These are phyloP conservation scores for Rhodotorula sp. DNA, from an alignment of 1,284 basidiomycete genomes.

Conservation along the genomic window DNA sequence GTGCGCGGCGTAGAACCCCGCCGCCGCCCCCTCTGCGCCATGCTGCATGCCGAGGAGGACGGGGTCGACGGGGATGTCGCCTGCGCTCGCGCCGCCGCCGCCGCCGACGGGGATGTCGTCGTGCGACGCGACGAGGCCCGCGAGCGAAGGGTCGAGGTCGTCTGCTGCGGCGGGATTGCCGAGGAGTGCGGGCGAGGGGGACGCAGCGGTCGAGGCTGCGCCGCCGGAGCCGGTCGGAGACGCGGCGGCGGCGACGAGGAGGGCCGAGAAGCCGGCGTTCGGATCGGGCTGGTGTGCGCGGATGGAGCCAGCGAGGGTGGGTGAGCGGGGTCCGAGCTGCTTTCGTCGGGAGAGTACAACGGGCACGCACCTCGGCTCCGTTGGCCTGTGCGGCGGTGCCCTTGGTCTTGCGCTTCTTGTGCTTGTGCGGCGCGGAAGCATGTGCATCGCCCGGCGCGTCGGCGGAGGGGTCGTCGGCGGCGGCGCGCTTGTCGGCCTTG, in stretches of 20 bases:
- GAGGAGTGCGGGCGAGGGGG: not conserved
- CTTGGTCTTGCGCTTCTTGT: conserved; percentile 13
- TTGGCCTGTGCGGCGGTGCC: not conserved
- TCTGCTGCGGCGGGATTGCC: too few relatives aligned
- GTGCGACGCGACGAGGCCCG: not conserved
- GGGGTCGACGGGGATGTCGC: conserved; percentile 24
- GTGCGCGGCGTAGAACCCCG: not conserved
- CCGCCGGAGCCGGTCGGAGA: too few relatives aligned
- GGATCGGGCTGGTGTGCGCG: too few relatives aligned
- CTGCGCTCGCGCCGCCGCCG: not conserved
- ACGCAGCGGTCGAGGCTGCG: not conserved
- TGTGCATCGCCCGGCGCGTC: too few relatives aligned
- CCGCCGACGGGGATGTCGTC: not conserved
- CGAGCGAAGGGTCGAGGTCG: not conserved
- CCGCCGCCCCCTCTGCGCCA: not conserved
- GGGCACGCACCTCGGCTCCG: too few relatives aligned
- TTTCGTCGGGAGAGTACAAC: too few relatives aligned
- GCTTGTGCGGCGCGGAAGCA: not conserved
- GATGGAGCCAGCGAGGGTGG: too few relatives aligned
- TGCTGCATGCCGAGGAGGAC: not conserved
- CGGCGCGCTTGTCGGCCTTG: not conserved
- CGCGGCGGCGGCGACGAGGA: too few relatives aligned
- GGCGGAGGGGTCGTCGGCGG: not conserved
- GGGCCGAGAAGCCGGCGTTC: too few relatives aligned
- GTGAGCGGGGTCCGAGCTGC: too few relatives aligned